These are phyloP conservation scores for Pythium volutum DNA, from an alignment of 352 stramenopile species.

Conservation along the genomic window DNA sequence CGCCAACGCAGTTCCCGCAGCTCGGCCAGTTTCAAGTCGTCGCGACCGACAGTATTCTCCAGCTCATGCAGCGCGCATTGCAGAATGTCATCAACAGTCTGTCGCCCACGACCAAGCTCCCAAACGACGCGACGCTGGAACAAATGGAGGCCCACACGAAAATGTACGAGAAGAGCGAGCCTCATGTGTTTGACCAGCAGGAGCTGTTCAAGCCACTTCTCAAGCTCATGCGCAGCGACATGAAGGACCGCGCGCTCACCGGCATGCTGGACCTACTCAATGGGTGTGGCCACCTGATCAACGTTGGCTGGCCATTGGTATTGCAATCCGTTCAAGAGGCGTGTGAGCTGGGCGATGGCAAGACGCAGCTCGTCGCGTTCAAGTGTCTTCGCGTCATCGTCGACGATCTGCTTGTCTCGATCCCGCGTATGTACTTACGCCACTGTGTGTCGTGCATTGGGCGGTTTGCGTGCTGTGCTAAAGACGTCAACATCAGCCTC, in stretches of 20 bases:
- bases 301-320: conserved; percentile 64
- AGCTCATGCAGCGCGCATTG: conserved; percentile 74
- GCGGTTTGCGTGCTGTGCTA: conserved; percentile 89
- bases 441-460: conserved; percentile 92
- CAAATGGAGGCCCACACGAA: conserved; percentile 40
- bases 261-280: conserved; percentile 81
- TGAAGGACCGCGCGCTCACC: conserved; percentile 70
- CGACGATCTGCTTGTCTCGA: conserved; percentile 93
- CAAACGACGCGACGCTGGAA: conserved; percentile 42
- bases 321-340: conserved; percentile 64
- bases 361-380: conserved; percentile 89
- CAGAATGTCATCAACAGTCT: conserved; percentile 60
- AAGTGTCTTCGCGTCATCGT: conserved; percentile 96
- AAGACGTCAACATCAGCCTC: conserved; percentile 98
- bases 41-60: conserved; percentile 74
- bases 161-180: conserved; percentile 26
- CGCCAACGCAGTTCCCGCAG: conserved; percentile 48
- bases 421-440: conserved; percentile 64
- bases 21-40: conserved; percentile 71
- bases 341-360: conserved; percentile 58
- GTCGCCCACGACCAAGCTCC: conserved; percentile 40
- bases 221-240: conserved; percentile 60
- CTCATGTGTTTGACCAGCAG: conserved; percentile 66
- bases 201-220: conserved; percentile 63
- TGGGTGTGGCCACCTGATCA: conserved; percentile 67